Evolutionary conservation across 192 early-diverging fungal species (phyloP), one percentile per base, ranked within the genome.

Genomic region (Paraglomus occultum): DNA sequence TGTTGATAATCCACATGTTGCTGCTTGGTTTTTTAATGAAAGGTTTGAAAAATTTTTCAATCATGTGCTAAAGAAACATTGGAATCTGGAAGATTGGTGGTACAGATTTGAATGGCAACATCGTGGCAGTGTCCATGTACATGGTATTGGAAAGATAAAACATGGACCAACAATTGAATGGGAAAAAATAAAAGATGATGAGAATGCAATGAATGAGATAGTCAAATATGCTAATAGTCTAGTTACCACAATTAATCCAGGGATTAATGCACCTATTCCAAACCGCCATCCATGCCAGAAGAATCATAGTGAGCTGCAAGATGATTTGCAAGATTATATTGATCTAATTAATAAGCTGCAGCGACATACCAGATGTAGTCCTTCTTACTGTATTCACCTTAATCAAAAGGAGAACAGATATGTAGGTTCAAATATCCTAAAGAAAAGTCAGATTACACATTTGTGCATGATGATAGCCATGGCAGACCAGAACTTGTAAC

Each of bases 21-120:
- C 58, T 40, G 58, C 39, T 20, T 60, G 58, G 58, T 60, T 61
- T 40, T 60, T 60, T 60, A 43, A 60, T 43, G 44, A 40, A 6
- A 2, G 58, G 0, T 60, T 60, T 60, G 44, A 60, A 1, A 14
- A 43, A 11, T 60, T 60, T 4, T 0, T 61, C 17, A 17, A 61
- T 45, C n/a, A 39, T 2, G 59, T 44, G 4, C 46, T 61, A 12
- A 60, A 15, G 44, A 38, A 5, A 15, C 40, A 60, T 43, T 60
- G 38, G 58, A 20, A 20, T 8, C 9, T 60, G 10, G 58, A 20
- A 40, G 58, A 40, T 60, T 60, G 6, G 6, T 60, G 40, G 39
- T 60, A 60, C 39, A 0, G 11, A 20, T 60, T 60, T 11, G 58
- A 60, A 60, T 60, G 42, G 14, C 2, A 44, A 9, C 10, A 61